Evolutionary conservation across 2,329 filamentous ascomycete species (phyloP), one percentile per base, ranked within the genome.

Genomic region (Clarireedia monteithiana): DNA sequence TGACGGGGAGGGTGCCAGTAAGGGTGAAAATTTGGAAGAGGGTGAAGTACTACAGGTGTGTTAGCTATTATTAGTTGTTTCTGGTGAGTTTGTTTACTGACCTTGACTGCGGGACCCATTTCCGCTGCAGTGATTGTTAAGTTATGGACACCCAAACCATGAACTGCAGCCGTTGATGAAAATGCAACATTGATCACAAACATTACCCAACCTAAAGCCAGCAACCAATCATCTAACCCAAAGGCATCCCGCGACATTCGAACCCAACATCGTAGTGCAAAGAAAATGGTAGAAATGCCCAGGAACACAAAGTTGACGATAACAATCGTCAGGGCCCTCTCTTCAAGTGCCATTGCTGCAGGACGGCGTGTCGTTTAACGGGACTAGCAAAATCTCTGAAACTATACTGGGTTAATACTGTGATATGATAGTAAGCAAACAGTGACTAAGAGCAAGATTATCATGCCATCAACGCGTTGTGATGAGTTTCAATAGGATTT

Each of bases 251-350:
- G 51, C 6, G 51, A 39, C 15, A 42, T 9, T 2, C 44, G 44
- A 12, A 54, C 44, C 6, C 39, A 54, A 30, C 20, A 27, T 39
- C 34, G 34, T 15, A 39, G n/a, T 38, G 34, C 42, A 26, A 54
- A 54, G 14, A 46, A 38, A 20, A 54, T 42, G 0, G 51, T 48
- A 6, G 51, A 30, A 17, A 42, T 20, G 3, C 34, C 44, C 10
- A 54, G n/a, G 15, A 54, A 54, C 4, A 54, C 27, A 39, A 54
- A 48, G 20, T 54, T 54, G 30, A 54, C 34, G 10, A 48, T 48
- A 10, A 48, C 44, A 23, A 48, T 48, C 5, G 42, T 38, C 6
- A 54, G n/a, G 15, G 44, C 44, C n/a, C 44, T 48, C 7, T 54
- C 10, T 15, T 27, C 51, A 3, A 54, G n/a, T 27, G 23, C 34